phyloP scores from a whole-genome alignment of 192 early-diverging fungal species.

The Umbelopsis sp. region DNA sequence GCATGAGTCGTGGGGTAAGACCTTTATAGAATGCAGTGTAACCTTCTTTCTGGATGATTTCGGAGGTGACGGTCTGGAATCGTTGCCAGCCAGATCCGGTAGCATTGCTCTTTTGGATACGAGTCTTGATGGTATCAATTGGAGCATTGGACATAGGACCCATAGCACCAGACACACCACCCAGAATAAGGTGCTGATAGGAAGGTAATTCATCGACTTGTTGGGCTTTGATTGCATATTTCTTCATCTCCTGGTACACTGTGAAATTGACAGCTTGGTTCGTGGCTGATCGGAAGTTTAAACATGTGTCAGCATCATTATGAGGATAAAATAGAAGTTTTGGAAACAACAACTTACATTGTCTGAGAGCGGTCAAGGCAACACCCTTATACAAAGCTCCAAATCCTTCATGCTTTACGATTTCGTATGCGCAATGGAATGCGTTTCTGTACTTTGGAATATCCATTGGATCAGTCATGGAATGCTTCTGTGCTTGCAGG shows the following conservation, averaged over 20 bases:
- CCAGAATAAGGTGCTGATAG: slow-evolving; percentile 89
- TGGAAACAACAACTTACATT: slow-evolving; percentile 54
- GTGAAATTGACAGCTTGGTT: slow-evolving; percentile 99
- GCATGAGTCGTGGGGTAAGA: slow-evolving; percentile 85
- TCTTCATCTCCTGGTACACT: slow-evolving; percentile 93
- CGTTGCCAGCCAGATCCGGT: slow-evolving; percentile 75
- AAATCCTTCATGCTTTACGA: slow-evolving; percentile 89
- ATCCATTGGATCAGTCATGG: slow-evolving; percentile 95
- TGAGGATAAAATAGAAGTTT: background rate
- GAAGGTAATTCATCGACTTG: slow-evolving; percentile 75
- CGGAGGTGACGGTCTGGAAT: slow-evolving; percentile 74
- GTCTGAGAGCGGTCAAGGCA: slow-evolving; percentile 87
- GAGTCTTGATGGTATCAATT: slow-evolving; percentile 98
- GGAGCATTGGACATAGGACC: slow-evolving; percentile 95
- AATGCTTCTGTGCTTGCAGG: slow-evolving; percentile 94
- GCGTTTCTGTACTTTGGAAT: slow-evolving; percentile 97
- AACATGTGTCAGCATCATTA: slow-evolving; percentile 14
- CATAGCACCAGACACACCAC: slow-evolving; percentile 90
- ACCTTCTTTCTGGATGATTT: slow-evolving; percentile 88
- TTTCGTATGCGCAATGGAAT: slow-evolving; percentile 86
- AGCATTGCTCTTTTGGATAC: slow-evolving; percentile 87
- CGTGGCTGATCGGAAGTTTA: slow-evolving; percentile 57
- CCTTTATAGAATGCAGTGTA: slow-evolving; percentile 95
- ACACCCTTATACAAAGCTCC: slow-evolving; percentile 93
- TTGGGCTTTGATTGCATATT: slow-evolving; percentile 70